phyloP scores from a whole-genome alignment of 352 stramenopile species.

The Globisporangium iwayamae region DNA sequence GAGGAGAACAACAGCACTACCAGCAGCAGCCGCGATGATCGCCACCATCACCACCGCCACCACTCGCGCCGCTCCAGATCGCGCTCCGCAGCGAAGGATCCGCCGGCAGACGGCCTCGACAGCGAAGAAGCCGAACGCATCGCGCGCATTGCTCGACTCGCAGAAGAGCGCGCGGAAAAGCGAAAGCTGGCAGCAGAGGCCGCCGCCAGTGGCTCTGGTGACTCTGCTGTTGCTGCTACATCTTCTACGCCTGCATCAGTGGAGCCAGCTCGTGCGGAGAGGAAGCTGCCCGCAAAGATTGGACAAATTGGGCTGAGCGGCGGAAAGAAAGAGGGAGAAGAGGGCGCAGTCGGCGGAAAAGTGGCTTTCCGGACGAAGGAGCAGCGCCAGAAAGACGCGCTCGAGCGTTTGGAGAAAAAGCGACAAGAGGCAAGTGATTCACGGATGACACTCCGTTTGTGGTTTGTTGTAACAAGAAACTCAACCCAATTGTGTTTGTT shows the following conservation, averaged over 20 bases:
- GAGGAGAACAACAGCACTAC: conserved; percentile 3
- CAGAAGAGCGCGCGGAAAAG: conserved; percentile 61
- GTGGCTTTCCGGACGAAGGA: conserved; percentile 77
- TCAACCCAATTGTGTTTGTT: not conserved
- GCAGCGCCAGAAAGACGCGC: conserved; percentile 72
- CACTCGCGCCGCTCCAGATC: conserved; percentile 24
- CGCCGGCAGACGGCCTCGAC: conserved; percentile 28
- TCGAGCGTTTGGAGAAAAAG: conserved; percentile 71
- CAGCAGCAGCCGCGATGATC: not conserved
- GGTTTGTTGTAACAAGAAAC: not conserved
- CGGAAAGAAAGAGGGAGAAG: not conserved
- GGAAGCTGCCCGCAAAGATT: conserved; percentile 39
- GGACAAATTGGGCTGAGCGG: conserved; percentile 4
- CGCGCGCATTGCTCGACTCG: conserved; percentile 58
- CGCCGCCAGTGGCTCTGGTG: not conserved
- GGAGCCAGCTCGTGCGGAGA: conserved; percentile 5
- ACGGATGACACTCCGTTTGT: not conserved
- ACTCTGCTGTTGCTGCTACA: not conserved
- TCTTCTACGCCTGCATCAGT: not conserved
- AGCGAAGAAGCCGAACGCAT: conserved; percentile 66
- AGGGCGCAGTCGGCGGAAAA: conserved; percentile 22
- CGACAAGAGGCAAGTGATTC: conserved; percentile 34
- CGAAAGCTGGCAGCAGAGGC: conserved; percentile 11
- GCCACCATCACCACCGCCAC: conserved; percentile 1
- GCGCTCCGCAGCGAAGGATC: conserved; percentile 20